phyloP scores from a whole-genome alignment of 2,329 filamentous ascomycete genomes.

The Botrytis aclada region DNA sequence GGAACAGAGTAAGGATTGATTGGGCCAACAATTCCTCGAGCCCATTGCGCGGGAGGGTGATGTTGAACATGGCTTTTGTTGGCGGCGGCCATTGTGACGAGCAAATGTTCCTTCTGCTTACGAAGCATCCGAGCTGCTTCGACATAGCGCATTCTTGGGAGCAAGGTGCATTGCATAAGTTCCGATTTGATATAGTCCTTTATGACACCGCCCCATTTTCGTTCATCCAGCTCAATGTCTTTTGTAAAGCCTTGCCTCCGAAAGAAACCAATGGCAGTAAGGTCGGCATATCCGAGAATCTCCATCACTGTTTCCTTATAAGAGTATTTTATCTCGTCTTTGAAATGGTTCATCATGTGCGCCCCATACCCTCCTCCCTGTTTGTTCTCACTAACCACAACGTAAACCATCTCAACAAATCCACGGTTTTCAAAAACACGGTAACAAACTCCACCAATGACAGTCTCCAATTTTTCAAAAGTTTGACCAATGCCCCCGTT shows the following conservation, averaged over 20 bases:
- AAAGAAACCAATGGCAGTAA: conserved; percentile 1
- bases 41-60: not conserved
- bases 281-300: not conserved
- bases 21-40: not conserved
- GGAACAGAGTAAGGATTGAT: not conserved
- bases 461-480: not conserved
- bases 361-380: not conserved
- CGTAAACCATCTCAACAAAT: conserved; percentile 4
- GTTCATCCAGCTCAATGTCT: not conserved
- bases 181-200: not conserved
- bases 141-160: not conserved
- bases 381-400: not conserved
- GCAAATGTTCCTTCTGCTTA: not conserved
- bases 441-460: not conserved
- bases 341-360: conserved; percentile 2
- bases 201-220: not conserved
- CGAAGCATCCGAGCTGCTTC: conserved; percentile 7
- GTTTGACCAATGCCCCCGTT: too few relatives aligned
- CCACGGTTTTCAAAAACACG: not conserved
- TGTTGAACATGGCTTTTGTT: not conserved
- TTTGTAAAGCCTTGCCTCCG: not conserved
- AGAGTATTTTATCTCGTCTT: conserved; percentile 1
- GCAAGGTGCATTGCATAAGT: conserved; percentile 6
- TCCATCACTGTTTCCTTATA: not conserved
- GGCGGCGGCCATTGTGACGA: not conserved